Conservation (phyloP, 225 moss, liverwort and hornwort genomes). For the Neckera pumila region DNA sequence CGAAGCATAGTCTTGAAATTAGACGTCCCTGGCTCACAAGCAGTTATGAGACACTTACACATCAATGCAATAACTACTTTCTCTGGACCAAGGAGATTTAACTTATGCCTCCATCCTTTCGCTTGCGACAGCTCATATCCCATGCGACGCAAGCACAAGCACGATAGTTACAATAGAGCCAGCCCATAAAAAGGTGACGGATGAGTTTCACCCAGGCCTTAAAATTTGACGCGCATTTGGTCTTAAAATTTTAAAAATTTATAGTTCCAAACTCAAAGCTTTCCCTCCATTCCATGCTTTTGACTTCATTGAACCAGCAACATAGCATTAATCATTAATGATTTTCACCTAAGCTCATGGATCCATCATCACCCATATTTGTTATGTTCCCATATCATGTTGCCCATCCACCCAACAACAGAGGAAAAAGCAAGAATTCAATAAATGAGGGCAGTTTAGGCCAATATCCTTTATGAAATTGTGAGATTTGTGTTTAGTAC, state of each 20-base stretch:
- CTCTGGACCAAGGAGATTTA: neutral
- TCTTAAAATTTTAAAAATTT: neutral
- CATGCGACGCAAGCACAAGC: neutral
- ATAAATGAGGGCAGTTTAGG: fast-evolving
- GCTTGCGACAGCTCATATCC: neutral
- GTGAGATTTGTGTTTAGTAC: neutral
- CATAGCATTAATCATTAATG: neutral
- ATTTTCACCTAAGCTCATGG: neutral
- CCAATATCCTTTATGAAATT: neutral
- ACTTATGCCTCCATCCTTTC: no score
- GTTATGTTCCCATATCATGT: neutral
- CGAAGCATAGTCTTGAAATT: neutral
- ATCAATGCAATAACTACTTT: neutral
- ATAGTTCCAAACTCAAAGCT: neutral
- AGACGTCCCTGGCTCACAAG: neutral
- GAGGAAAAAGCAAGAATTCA: neutral
- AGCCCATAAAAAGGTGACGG: neutral
- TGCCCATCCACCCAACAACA: fast-evolving
- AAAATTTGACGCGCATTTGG: neutral
- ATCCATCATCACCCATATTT: neutral
- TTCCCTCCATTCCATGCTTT: neutral
- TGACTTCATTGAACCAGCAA: neutral
- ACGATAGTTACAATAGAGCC: neutral
- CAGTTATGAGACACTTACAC: neutral
- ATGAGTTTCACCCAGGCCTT: neutral